Conservation (phyloP, 352 stramenopile genomes). For the Globisporangium abappressorium region DNA sequence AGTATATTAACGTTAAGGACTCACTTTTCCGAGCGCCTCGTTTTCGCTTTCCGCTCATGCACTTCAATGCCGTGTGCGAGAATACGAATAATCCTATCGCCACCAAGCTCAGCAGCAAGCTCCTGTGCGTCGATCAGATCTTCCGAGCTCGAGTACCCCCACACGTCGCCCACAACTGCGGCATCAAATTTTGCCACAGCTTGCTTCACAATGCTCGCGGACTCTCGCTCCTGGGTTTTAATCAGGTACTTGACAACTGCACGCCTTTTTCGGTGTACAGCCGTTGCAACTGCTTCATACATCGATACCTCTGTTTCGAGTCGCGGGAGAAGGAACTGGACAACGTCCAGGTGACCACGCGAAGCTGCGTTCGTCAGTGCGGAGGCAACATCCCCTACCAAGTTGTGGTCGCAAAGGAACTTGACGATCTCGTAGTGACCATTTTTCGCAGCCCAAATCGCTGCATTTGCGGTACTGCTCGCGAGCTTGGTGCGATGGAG, state of each 20-base stretch:
- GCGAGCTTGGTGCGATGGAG: neutral
- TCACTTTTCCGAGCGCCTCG: no score
- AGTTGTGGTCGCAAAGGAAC: neutral
- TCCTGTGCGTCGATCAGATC: neutral
- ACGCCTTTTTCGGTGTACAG: neutral
- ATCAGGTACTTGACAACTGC: conserved; percentile 4
- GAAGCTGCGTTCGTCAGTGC: neutral
- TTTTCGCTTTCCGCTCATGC: no score
- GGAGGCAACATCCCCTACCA: neutral
- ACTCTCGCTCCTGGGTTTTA: neutral
- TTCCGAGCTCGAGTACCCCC: neutral
- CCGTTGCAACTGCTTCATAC: neutral
- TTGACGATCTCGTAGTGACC: neutral
- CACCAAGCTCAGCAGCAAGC: neutral
- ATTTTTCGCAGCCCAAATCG: neutral
- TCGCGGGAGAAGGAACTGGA: neutral
- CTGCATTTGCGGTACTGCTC: neutral
- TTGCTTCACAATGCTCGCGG: neutral
- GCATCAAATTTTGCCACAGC: neutral
- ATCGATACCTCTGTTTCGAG: neutral
- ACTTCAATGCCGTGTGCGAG: no score
- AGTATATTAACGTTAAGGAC: no score
- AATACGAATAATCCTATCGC: no score
- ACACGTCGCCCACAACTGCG: neutral
- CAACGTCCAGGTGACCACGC: neutral